These are phyloP conservation scores for Emmonsia crescens DNA, from an alignment of 2,329 filamentous ascomycete genomes.

Conservation along the genomic window DNA sequence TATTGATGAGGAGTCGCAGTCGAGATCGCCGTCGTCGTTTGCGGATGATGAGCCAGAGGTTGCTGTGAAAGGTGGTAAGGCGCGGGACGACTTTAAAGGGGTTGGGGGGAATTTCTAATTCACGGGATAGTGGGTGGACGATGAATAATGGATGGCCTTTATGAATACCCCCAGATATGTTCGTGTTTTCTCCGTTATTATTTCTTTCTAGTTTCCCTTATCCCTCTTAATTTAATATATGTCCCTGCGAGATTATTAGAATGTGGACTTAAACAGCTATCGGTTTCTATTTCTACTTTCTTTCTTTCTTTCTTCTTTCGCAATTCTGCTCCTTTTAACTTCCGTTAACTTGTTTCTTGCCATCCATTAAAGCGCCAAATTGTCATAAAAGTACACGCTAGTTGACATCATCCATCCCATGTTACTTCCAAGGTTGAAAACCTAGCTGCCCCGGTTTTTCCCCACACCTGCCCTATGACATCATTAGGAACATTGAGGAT, in stretches of 20 bases:
- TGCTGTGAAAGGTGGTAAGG: neutral
- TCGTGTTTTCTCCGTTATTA: neutral
- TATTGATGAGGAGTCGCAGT: conserved; percentile 19
- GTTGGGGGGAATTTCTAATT: neutral
- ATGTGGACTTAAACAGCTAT: neutral
- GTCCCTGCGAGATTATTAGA: neutral
- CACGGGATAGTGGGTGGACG: neutral
- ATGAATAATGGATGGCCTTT: neutral
- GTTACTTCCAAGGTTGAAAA: no score
- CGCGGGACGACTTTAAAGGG: neutral
- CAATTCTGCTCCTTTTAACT: neutral
- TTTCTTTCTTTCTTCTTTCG: neutral
- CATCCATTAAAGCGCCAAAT: neutral
- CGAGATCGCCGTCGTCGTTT: neutral
- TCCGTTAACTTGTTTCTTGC: neutral
- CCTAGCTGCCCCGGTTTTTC: no score
- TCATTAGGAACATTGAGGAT: neutral
- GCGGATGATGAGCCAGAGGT: neutral
- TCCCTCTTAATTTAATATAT: neutral
- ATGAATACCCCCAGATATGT: neutral
- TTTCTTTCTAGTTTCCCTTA: no score
- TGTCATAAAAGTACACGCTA: no score
- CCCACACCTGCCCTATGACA: neutral
- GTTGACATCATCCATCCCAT: no score
- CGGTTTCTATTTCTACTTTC: neutral